A percentile compares a stretch with the other conserved stretches of the same genome.
Conservation (phyloP, 768 basidiomycete species). For the Suillus ampliporus region DNA sequence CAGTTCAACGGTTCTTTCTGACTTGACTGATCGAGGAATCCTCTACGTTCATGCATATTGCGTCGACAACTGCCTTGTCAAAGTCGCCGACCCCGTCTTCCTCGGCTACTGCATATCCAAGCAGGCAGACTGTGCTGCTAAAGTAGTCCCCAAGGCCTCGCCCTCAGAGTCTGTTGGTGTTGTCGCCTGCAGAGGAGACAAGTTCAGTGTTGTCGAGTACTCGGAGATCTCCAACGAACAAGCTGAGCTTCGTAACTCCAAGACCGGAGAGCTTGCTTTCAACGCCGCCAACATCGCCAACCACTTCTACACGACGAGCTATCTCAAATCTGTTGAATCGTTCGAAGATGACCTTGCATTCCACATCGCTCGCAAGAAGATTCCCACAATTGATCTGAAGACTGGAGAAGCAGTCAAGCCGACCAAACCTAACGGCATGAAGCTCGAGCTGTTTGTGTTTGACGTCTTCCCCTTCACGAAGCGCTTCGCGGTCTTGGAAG, state of each 20-base stretch:
- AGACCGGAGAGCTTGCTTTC: conserved; percentile 82
- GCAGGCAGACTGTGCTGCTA: conserved; percentile 90
- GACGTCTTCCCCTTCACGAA: conserved; percentile 96
- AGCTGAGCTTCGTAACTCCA: conserved; percentile 72
- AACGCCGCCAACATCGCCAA: conserved; percentile 97
- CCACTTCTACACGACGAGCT: conserved; percentile 93
- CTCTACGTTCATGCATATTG: conserved; percentile 94
- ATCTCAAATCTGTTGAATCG: conserved; percentile 75
- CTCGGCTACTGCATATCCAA: conserved; percentile 92
- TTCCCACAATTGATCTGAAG: conserved; percentile 76
- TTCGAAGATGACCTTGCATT: conserved; percentile 92
- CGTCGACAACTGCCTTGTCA: conserved; percentile 98
- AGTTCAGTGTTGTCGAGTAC: conserved; percentile 95
- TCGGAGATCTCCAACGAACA: conserved; percentile 93
- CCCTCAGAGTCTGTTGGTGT: conserved; percentile 96
- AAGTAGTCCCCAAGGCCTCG: conserved; percentile 90
- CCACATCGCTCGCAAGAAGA: conserved; percentile 99
- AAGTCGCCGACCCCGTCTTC: conserved; percentile 97
- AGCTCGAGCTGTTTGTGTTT: conserved; percentile 98
- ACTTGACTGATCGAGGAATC: conserved; percentile 76
- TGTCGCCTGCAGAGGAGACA: conserved; percentile 81
- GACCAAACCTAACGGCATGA: conserved; percentile 95
- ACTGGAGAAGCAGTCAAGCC: conserved; percentile 80
- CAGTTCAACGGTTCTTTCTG: conserved; percentile 80
- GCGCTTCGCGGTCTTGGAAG: conserved; percentile 86